Conservation (phyloP, 441 rosid genomes). For the Hypseocharis bilobata region DNA sequence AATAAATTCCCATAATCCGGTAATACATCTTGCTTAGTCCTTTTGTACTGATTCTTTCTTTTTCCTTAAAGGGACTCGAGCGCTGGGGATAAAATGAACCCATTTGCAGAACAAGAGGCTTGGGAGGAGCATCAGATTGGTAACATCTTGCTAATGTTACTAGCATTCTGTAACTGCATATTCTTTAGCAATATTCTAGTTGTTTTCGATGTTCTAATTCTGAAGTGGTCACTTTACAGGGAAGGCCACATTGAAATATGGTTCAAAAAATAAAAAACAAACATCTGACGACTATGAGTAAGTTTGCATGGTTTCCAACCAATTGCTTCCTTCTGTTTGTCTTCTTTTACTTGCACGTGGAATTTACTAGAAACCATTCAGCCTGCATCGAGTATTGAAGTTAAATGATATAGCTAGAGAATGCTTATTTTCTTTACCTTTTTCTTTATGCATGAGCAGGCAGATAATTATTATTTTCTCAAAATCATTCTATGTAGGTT, state of each 20-base stretch:
- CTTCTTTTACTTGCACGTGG: not conserved
- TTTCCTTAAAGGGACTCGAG: conserved; percentile 42
- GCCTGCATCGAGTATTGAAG: not conserved
- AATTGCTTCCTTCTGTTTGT: not conserved
- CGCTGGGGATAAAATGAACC: conserved; percentile 80
- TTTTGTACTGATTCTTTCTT: conserved; percentile 9
- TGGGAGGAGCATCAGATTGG: conserved; percentile 99
- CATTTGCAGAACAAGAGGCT: conserved; percentile 96
- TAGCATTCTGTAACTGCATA: conserved; percentile 3
- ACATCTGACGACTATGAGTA: conserved; percentile 67
- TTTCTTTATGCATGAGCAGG: conserved; percentile 1
- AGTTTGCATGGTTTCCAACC: conserved; percentile 20
- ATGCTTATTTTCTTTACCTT: not conserved
- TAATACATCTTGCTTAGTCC: conserved; percentile 3
- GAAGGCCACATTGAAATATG: conserved; percentile 68
- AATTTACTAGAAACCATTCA: not conserved
- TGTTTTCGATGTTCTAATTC: conserved; percentile 16
- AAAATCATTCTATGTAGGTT: conserved; percentile 32
- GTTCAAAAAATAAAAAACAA: conserved; percentile 70
- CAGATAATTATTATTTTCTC: conserved; percentile 8
- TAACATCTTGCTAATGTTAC: conserved; percentile 20
- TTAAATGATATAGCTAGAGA: not conserved
- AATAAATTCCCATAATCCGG: conserved; percentile 12
- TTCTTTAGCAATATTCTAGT: conserved; percentile 1
- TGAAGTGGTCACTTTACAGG: conserved; percentile 38